phyloP scores from a whole-genome alignment of 371 early-diverging fungal genomes.

The Mycotypha africana region DNA sequence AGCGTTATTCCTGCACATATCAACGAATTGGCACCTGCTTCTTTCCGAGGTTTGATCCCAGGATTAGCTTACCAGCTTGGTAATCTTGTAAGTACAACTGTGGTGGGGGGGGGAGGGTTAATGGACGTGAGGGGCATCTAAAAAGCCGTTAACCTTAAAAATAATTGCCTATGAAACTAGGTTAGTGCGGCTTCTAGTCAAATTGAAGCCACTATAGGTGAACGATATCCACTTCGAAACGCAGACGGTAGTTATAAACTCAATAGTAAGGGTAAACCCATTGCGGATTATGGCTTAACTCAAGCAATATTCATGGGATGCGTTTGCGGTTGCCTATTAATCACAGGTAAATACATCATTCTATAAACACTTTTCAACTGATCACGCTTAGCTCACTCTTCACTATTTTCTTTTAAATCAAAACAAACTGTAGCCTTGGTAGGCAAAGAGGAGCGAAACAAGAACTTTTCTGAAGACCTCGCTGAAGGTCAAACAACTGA shows the following conservation, averaged over 20 bases:
- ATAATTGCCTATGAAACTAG: slow-evolving; percentile 8
- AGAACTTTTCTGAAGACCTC: slow-evolving; percentile 29
- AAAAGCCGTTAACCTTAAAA: too few species aligned
- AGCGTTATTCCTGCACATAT: slow-evolving; percentile 66
- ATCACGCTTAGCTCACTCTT: too few species aligned
- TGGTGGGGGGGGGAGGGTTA: too few species aligned
- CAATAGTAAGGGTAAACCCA: slow-evolving; percentile 31
- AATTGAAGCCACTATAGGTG: slow-evolving; percentile 63
- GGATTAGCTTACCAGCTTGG: slow-evolving; percentile 69
- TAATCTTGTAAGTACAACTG: slow-evolving; percentile 38
- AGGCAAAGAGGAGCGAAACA: slow-evolving; percentile 40
- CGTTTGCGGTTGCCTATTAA: slow-evolving; percentile 38
- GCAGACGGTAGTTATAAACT: slow-evolving; percentile 24
- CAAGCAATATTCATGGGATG: slow-evolving; percentile 62
- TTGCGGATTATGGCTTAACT: slow-evolving; percentile 61
- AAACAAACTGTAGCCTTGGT: slow-evolving; percentile 26
- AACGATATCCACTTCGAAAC: slow-evolving; percentile 32
- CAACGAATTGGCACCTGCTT: slow-evolving; percentile 60
- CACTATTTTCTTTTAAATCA: too few species aligned
- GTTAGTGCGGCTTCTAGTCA: slow-evolving; percentile 62
- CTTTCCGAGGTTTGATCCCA: slow-evolving; percentile 62
- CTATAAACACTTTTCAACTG: too few species aligned
- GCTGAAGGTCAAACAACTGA: slow-evolving; percentile 22
- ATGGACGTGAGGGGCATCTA: too few species aligned
- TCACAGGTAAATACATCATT: slow-evolving; percentile 21